Base-by-base conservation (phyloP, 1,284 basidiomycete species). In the Afroboletus lepidellus region DNA sequence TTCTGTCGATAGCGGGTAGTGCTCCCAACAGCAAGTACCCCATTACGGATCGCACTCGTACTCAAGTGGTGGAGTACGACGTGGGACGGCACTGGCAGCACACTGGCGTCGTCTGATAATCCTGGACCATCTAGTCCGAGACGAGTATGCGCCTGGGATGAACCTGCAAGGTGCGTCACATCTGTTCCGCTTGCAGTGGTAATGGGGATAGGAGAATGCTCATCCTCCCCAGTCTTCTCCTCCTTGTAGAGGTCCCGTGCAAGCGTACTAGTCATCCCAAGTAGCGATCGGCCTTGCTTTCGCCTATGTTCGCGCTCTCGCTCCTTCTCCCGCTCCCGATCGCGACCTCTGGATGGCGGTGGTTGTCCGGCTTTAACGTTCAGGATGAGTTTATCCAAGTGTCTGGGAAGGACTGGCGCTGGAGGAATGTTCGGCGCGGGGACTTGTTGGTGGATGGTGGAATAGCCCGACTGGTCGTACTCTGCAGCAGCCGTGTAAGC, bases 61-160 rank as follows among this genome's bases (percentile, higher is more conserved):
- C 94, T 94, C 54, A 99, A 73, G 71, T 99, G 97, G 60, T 98
- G 94, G 58, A 99, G 77, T 37, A 98, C 94, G 32, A 94, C 94
- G 72, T 98, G 96, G 50, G 88, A 92, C 20, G 94, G 94, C 18
- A 97, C 94, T 8, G 96, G 92, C 57, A 99, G 73, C 53, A 99
- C 93, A 41, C 88, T 90, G 60, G 87, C 92, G 69, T 99, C 96
- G 70, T 99, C 94, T 27, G 92, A 84, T 41, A 85, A 62, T 25
- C 78, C 72, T 0, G 67, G 65, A 4, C 70, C 73, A n/a, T 76
- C 74, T 39, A 72, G 53, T 25, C 69, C 69, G 8, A 71, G 57
- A 46, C 64, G 60, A 21, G 68, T 57, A 38, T 61, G 59, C 5
- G 57, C 51, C 5, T 52, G 63, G 18, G 58, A 53, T 24, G 53